A percentile compares a stretch with the other conserved stretches of the same genome.
Conservation (phyloP, 345 rosid species). For the Citrus mangshanensis region DNA sequence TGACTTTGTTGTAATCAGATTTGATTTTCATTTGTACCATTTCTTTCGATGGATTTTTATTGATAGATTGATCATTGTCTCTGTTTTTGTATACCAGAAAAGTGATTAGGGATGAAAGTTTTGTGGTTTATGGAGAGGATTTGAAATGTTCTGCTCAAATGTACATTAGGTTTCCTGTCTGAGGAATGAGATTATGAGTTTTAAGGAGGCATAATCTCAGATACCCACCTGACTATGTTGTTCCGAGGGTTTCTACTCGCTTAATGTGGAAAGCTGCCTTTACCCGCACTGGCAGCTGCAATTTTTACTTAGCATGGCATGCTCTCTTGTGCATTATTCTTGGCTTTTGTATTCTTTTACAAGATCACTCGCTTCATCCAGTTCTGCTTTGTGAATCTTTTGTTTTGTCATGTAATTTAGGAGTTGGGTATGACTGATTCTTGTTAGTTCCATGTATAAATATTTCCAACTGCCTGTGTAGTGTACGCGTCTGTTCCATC, state of each 20-base stretch:
- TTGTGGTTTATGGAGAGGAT: neutral
- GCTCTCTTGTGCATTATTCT: neutral
- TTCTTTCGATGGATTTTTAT: neutral
- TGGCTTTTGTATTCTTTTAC: neutral
- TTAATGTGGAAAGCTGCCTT: neutral
- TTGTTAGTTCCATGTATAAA: neutral
- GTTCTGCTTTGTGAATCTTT: neutral
- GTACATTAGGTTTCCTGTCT: neutral
- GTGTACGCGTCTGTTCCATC: neutral
- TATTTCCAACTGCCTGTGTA: neutral
- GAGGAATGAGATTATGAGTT: neutral
- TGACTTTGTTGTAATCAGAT: neutral
- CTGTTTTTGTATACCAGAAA: neutral
- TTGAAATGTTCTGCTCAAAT: neutral
- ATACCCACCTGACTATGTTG: neutral
- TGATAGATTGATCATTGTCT: slow-evolving; percentile 4
- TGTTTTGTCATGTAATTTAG: neutral
- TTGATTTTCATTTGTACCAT: neutral
- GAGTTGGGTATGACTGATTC: neutral
- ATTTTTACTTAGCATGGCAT: neutral
- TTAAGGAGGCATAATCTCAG: neutral
- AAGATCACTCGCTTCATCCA: neutral
- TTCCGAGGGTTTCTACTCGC: neutral
- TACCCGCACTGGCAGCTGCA: neutral
- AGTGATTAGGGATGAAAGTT: neutral